phyloP scores from a whole-genome alignment of 2,329 filamentous ascomycete genomes.

The Trichophyton equinum region DNA sequence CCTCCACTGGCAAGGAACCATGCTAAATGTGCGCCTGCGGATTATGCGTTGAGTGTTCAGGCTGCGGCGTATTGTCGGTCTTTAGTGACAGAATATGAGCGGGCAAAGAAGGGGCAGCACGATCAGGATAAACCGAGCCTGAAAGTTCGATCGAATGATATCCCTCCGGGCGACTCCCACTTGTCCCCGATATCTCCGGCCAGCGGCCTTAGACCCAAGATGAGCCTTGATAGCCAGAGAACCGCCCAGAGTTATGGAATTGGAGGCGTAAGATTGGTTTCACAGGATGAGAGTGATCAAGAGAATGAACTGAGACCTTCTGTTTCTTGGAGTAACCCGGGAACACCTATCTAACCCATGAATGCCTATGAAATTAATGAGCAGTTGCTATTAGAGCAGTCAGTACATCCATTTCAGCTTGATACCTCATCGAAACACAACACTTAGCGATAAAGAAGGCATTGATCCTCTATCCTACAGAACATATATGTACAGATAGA shows the following conservation, averaged over 20 bases:
- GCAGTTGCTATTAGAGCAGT: background rate
- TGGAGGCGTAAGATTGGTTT: constrained; percentile 8
- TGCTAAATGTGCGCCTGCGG: constrained; percentile 71
- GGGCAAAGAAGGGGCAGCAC: constrained; percentile 7
- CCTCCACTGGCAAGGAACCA: constrained; percentile 59
- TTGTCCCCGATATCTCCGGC: constrained; percentile 10
- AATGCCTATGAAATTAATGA: background rate
- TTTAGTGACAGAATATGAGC: constrained; percentile 50
- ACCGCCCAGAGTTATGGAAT: background rate
- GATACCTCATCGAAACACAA: background rate
- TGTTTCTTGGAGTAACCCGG: background rate
- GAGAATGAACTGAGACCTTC: constrained; percentile 3
- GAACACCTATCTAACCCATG: background rate
- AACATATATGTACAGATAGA: constrained; percentile 1
- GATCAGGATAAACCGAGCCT: constrained; percentile 7
- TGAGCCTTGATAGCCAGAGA: constrained; percentile 3
- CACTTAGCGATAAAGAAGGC: background rate
- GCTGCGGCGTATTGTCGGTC: constrained; percentile 76
- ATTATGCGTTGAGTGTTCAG: constrained; percentile 68
- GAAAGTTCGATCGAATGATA: constrained; percentile 7
- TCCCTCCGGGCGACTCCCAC: constrained; percentile 1
- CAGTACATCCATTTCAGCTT: too few relatives aligned
- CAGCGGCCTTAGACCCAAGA: background rate
- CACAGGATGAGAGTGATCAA: constrained; percentile 4
- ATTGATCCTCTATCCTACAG: constrained; percentile 1